Base-by-base conservation (phyloP, 371 early-diverging fungal species). In the Umbelopsis sp. region DNA sequence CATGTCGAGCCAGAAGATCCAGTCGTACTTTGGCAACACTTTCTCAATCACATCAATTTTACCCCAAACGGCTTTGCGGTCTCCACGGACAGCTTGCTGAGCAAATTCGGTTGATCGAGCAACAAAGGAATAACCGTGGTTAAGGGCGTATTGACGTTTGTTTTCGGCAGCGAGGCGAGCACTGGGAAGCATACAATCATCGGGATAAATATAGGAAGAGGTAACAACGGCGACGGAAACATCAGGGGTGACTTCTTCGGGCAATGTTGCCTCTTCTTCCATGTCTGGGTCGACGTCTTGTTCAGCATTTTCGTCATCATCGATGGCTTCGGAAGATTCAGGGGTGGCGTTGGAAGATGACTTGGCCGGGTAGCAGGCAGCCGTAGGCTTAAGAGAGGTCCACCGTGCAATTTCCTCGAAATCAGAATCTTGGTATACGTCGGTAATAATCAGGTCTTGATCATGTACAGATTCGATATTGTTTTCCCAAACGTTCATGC, bases 1-100 rank as follows among this genome's bases (percentile, higher is more conserved):
- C 87, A 88, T 88, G 70, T 89, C 90, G 74, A 86, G 73, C 90
- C 90, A 89, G 37, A 89, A 81, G 10, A 89, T 52, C 90, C 90
- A 89, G 35, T 89, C 86, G 66, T 89, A 89, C 45, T 86, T 81
- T 4, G 88, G 90, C 16, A 89, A 63, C 10, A 79, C 74, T 66
- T 88, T 89, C 73, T 89, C 85, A 12, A 89, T 76, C 11, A 76
- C 84, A 65, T 87, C 87, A 63, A 89, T 77, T 70, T 88, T 88
- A 51, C 88, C 90, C 88, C 88, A 88, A 0, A 86, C 88, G 29
- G 79, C 66, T 66, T 80, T 76, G 53, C 88, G 84, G 44, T 78
- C 75, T 20, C 75, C 73, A 65, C 78, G 78, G 1, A 74, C 65
- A 5, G 57, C 68, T 70, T 89, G 88, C 50, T 89, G 87, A 11